Evolutionary conservation across 306 rosid species (phyloP), one percentile per base, ranked within the genome.

Genomic region (Calophaca sinica): DNA sequence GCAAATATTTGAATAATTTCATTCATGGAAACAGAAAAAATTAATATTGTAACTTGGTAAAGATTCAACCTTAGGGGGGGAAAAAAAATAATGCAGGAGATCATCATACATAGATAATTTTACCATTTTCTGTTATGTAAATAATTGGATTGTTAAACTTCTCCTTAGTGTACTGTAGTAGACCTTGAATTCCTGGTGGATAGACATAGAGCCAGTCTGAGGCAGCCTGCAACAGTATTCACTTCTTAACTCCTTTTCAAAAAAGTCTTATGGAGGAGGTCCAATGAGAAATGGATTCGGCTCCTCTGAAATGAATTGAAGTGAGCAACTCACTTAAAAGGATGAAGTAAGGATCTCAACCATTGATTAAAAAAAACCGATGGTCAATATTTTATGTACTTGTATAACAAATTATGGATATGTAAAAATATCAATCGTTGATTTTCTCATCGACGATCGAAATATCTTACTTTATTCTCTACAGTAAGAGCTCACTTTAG

Each of bases 111-210:
- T 31, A 50, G 53, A 48, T 44, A 42, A 45, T 15, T 46, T 67
- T 83, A 90, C 96, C 96, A 81, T 90, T 90, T 62, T 88, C 93
- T 6, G 93, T 88, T 64, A 90, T 77, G 79, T 84, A 90, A 44
- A 90, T 82, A 28, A 76, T 39, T 10, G 96, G 89, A 80, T 84
- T 69, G 65, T 87, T 65, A 42, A 77, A 90, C 61, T 84, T 86
- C 10, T 36, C 53, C 83, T 83, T 90, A 2, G 78, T 83, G 78
- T 86, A 88, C 1, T 74, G 63, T 54, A 90, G 67, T 31, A 86
- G 74, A 44, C 79, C 74, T 63, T 71, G 70, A 59, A 90, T 55
- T 76, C 91, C 91, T 28, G 63, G 80, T 28, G 91, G 96, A 88
- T 88, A 90, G 80, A 81, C 60, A 41, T 76, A 76, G 45, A 84